A percentile compares a stretch with the other conserved stretches of the same genome.
phyloP scores from a whole-genome alignment of 495 filamentous ascomycete species.

The Penicillium simplicissimum region DNA sequence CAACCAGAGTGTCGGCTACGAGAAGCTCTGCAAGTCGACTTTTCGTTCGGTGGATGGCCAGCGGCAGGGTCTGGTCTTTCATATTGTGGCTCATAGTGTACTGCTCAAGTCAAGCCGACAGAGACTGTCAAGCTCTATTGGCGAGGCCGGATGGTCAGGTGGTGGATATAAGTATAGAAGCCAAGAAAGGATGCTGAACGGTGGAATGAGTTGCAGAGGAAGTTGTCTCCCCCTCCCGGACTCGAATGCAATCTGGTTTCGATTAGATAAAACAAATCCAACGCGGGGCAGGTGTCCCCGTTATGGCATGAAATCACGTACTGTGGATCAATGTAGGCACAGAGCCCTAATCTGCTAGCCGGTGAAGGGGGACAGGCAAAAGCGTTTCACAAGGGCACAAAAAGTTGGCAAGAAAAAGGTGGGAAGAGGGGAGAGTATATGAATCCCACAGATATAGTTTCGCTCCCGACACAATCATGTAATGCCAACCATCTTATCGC shows the following conservation, averaged over 20 bases:
- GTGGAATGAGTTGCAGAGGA: background rate
- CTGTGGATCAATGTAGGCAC: constrained; percentile 10
- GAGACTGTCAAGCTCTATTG: constrained; percentile 11
- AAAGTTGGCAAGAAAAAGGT: constrained; percentile 4
- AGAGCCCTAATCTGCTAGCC: constrained; percentile 14
- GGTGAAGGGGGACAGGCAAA: constrained; percentile 8
- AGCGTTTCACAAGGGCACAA: constrained; percentile 3
- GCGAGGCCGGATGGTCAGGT: background rate
- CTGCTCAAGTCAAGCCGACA: constrained; percentile 10
- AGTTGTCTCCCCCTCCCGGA: constrained; percentile 5
- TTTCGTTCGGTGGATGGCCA: constrained; percentile 29
- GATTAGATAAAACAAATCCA: constrained; percentile 24
- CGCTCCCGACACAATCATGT: constrained; percentile 15
- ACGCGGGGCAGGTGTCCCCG: constrained; percentile 26
- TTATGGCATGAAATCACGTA: constrained; percentile 21
- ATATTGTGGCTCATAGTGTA: constrained; percentile 26
- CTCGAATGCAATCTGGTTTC: constrained; percentile 2
- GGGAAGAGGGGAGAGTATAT: constrained; percentile 7
- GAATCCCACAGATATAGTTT: constrained; percentile 13
- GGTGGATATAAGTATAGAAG: background rate
- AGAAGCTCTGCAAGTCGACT: constrained; percentile 36
- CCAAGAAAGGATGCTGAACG: background rate
- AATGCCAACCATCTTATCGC: constrained; percentile 26
- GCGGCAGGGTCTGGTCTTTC: constrained; percentile 30
- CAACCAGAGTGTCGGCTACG: constrained; percentile 37